Base-by-base conservation (phyloP, 2,329 filamentous ascomycete genomes). In the Aspergillus neoniger region DNA sequence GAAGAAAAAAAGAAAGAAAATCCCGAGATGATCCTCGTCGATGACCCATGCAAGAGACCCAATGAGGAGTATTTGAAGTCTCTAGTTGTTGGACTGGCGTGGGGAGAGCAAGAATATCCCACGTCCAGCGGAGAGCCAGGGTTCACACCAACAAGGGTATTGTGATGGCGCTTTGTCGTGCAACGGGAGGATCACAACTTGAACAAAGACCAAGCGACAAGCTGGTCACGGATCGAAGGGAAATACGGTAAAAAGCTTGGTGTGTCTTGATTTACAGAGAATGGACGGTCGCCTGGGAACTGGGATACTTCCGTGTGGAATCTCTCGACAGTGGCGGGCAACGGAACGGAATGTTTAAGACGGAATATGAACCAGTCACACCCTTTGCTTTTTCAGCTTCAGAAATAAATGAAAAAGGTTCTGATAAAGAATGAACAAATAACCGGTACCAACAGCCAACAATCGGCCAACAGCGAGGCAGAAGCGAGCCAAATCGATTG, bases 341-440 rank as follows among this genome's bases (percentile, higher is more conserved):
- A 64, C 62, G 54, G 32, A 59, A 62, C 54, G 59, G 62, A 64
- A 63, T 63, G 62, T 17, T 57, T 19, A 19, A 14, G n/a, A 23
- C n/a, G 19, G 44, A 49, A 17, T n/a, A 28, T 50, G 61, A 59
- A 36, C 58, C 58, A 56, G 61, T 57, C 61, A 61, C 58, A 58
- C 32, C 43, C 30, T 53, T 44, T 28, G 38, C 47, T 43, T 10
- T 44, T 44, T 23, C 41, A 23, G 41, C 41, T 44, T 23, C 12
- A 21, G 41, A 19, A 43, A 21, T 1, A 30, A 12, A 30, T 30
- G 10, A 36, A 44, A 44, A 44, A 23, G 9, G 25, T 23, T 28
- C 23, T 6, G 12, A 14, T 14, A 36, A 36, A 36, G n/a, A 50
- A 50, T 9, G 47, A 50, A 50, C 28, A n/a, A 32, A 32, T n/a